Base-by-base conservation (phyloP, 2,329 filamentous ascomycete genomes). In the Xylariales sp. region DNA sequence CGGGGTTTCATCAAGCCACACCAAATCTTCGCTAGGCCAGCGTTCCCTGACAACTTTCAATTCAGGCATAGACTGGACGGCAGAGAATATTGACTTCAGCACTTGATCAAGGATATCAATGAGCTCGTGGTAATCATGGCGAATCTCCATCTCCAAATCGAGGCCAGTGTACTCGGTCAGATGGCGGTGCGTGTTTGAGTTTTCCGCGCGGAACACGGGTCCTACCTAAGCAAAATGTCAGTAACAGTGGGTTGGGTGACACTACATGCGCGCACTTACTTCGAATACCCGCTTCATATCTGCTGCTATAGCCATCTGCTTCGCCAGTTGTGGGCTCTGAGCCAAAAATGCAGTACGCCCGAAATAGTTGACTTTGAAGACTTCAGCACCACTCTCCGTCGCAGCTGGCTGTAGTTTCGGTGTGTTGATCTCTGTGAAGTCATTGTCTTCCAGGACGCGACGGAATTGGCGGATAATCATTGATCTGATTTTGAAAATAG, bases 281-380 rank as follows among this genome's bases (percentile, higher is more conserved):
- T 96, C 90, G 54, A 91, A 96, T 6, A 96, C 90, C 35, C 83
- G 81, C 40, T 84, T 83, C 56, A 95, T 93, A 57, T 96, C 90
- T 19, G 89, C 83, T 5, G 88, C 87, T 28, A 96, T 88, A 36
- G 81, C 78, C 85, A 95, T 91, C 62, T 96, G 90, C 66, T 96
- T 96, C 37, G 88, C 86, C 46, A 96, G 63, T 61, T 96, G 90
- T 6, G 90, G 90, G 44, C 87, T 94, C 65, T 96, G 90, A 0
- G 90, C 90, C 12, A 96, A 67, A 68, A 93, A 96, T 4, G 89
- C 90, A 15, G 78, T 78, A 37, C 90, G 81, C 20, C 82, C 86
- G 65, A 96, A 96, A 66, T 96, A 96, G 55, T 93, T 86, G 33
- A 95, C 79, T 57, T 87, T 82, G 71, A 96, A 96, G 5, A 96